A percentile compares a stretch with the other conserved stretches of the same genome.
These are phyloP conservation scores for Bolboschoenoplectus hybrid DNA, from an alignment of 202 grass and related monocot species.

Conservation along the genomic window DNA sequence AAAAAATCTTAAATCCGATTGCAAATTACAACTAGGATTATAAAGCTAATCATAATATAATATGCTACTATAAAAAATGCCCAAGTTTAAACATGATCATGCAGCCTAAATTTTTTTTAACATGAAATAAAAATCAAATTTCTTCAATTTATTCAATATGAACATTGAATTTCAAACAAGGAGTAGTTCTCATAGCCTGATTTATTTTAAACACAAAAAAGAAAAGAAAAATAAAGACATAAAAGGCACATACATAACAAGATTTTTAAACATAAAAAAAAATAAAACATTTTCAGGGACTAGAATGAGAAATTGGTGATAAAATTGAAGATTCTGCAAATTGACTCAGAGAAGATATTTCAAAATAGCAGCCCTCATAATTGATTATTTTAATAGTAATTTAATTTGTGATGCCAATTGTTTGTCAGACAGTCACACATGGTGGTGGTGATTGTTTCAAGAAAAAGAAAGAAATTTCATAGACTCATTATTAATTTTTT, in stretches of 20 bases:
- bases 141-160: too few species aligned
- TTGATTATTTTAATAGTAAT: not conserved
- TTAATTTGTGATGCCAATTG: not conserved
- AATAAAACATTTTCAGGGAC: not conserved
- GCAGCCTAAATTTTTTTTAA: not conserved
- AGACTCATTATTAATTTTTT: not conserved
- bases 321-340: not conserved
- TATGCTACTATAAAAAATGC: not conserved
- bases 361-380: not conserved
- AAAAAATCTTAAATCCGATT: not conserved
- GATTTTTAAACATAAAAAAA: not conserved
- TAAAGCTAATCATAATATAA: not conserved
- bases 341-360: not conserved
- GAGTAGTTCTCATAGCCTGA: not conserved
- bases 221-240: not conserved
- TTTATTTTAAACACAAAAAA: not conserved
- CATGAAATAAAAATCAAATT: too few species aligned
- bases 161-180: too few species aligned
- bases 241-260: not conserved
- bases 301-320: not conserved
- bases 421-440: not conserved
- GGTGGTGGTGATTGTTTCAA: not conserved
- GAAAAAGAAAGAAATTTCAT: not conserved
- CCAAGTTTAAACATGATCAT: not conserved
- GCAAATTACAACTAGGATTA: not conserved